Base-by-base conservation (phyloP, 495 filamentous ascomycete species). In the Clavariopsis aquatica region DNA sequence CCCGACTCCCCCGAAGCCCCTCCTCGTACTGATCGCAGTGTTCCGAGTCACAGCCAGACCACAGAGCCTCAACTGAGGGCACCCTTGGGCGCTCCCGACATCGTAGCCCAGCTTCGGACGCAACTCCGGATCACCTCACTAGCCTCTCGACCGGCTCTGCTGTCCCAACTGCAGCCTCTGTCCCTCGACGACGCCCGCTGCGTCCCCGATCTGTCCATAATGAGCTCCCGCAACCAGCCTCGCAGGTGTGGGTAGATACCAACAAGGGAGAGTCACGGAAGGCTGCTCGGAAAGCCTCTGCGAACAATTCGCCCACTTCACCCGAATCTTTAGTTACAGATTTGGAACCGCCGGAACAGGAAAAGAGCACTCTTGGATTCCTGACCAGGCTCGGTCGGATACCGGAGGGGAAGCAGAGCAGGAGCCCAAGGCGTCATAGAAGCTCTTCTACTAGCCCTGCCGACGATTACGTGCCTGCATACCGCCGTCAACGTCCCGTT, bases 351-450 rank as follows among this genome's bases (percentile, higher is more conserved):
- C 17, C 13, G 7, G 60, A 46, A 27, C 41, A 15, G 57, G 56
- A 59, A 20, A 57, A 61, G 49, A 64, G 61, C 34, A 60, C 46
- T 7, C 36, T 41, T n/a, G 63, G 59, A 10, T 74, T 70, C 60
- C 65, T 75, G 22, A 71, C 75, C 26, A 71, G 66, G 31, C 69
- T 77, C n/a, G 64, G 59, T 49, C 67, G 68, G 38, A 75, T 77
- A 64, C 60, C 72, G 27, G 75, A 77, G 57, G 52, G 56, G 1
- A 69, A 58, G 34, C 73, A 75, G 57, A 62, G 34, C 57, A 67
- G 57, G 47, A 43, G n/a, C 26, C 27, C 55, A 9, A 26, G 56
- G 45, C 49, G 57, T 26, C 57, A 31, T 34, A 41, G 55, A 31
- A 62, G 54, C 47, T 65, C 64, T 20, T 29, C 64, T 7, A 28